Percentiles rank a stretch among this genome's conserved stretches.
Conservation (phyloP, 805 yeast species). For the Yamadazyma paraphyllophila region DNA sequence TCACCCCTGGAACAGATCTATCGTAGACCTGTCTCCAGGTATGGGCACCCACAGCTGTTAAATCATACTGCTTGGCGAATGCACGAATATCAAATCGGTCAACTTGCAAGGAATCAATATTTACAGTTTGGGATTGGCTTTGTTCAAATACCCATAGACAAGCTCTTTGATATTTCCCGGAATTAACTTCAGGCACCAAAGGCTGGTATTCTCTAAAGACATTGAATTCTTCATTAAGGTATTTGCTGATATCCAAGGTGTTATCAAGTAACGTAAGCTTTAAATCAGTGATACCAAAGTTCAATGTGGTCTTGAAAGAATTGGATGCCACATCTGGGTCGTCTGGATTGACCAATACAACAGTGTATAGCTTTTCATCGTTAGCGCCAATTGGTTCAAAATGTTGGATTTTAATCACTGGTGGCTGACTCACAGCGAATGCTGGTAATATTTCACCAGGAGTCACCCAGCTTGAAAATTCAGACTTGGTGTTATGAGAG, state of each 20-base stretch:
- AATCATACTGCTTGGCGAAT: conserved; percentile 53
- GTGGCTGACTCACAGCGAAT: conserved; percentile 69
- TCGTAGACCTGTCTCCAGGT: conserved; percentile 88
- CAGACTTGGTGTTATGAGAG: conserved; percentile 56
- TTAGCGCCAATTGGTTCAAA: conserved; percentile 42
- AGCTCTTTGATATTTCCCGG: conserved; percentile 70
- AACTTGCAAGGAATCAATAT: conserved; percentile 10
- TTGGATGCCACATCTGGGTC: conserved; percentile 73
- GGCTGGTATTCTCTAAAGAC: conserved; percentile 64
- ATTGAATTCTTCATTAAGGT: conserved; percentile 32
- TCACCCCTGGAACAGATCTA: conserved; percentile 61
- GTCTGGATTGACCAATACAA: conserved; percentile 87
- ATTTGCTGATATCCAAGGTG: conserved; percentile 46
- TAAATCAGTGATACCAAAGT: conserved; percentile 75
- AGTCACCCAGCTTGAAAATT: conserved; percentile 64
- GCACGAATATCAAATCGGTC: conserved; percentile 65
- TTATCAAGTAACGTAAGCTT: conserved; percentile 57
- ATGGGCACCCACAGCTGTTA: conserved; percentile 87
- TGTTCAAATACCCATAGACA: conserved; percentile 92
- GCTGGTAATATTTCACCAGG: conserved; percentile 80
- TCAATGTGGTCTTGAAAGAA: conserved; percentile 66
- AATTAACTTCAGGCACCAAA: conserved; percentile 86
- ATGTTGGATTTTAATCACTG: conserved; percentile 74
- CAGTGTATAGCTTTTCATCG: conserved; percentile 61
- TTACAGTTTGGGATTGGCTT: conserved; percentile 20